Percentiles rank a stretch among this genome's conserved stretches.
Evolutionary conservation across 805 yeast species (phyloP).

Genomic region (Pichia deserticola): DNA sequence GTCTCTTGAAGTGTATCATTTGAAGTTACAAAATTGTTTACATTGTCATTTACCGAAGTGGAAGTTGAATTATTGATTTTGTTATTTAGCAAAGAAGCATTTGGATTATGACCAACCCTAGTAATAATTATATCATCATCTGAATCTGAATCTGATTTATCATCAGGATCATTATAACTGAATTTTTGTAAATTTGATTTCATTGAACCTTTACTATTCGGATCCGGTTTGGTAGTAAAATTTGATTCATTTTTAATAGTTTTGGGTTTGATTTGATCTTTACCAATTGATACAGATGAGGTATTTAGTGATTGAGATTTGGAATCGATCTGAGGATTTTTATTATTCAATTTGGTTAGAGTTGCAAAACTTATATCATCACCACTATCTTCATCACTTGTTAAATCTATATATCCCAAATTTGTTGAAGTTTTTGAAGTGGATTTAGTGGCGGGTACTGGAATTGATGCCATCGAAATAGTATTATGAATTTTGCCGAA

Average conservation of each 20-base stretch:
- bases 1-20: neutral
- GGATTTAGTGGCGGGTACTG: neutral
- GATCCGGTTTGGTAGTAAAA: neutral
- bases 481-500: neutral
- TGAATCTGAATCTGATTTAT: neutral
- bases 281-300: neutral
- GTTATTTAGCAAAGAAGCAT: neutral
- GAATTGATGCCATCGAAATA: neutral
- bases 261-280: too few relatives aligned
- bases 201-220: too few relatives aligned
- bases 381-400: constrained; percentile 3
- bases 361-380: neutral
- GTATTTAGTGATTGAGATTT: too few relatives aligned
- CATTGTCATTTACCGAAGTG: too few relatives aligned
- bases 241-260: neutral
- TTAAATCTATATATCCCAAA: constrained; percentile 1
- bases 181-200: neutral
- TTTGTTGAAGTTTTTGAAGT: neutral
- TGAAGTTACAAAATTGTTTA: too few relatives aligned
- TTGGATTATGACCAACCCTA: neutral
- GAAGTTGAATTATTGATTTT: too few relatives aligned
- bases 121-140: constrained; percentile 9
- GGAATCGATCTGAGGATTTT: neutral
- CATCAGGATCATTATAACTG: constrained; percentile 4
- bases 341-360: neutral